Conservation (phyloP, 2,329 filamentous ascomycete genomes). For the Xenoacremonium recifei region DNA sequence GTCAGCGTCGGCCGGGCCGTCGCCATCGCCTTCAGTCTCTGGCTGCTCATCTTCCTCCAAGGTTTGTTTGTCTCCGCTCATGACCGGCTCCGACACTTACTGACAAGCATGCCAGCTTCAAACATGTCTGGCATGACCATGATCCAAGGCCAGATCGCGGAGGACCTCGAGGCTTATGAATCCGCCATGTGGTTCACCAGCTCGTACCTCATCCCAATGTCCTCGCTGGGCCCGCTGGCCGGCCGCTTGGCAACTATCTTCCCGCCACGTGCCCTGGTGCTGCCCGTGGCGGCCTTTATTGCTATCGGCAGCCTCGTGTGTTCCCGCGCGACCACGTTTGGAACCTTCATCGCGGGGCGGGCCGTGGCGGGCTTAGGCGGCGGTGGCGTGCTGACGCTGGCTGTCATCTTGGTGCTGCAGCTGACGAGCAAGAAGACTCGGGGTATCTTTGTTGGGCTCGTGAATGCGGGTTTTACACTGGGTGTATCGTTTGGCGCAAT, state of each 20-base stretch:
- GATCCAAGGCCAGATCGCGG: constrained; percentile 73
- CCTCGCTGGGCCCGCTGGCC: constrained; percentile 63
- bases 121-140: constrained; percentile 84
- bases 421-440: constrained; percentile 64
- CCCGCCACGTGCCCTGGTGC: constrained; percentile 63
- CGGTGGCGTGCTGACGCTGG: constrained; percentile 70
- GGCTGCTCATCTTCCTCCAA: constrained; percentile 28
- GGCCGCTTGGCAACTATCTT: constrained; percentile 76
- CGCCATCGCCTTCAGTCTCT: constrained; percentile 40
- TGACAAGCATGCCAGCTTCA: constrained; percentile 40
- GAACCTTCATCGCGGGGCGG: constrained; percentile 66
- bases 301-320: constrained; percentile 64
- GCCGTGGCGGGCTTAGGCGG: constrained; percentile 67
- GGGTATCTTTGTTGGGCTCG: constrained; percentile 70
- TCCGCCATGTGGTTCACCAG: constrained; percentile 79
- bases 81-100: background rate
- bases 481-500: constrained; percentile 72
- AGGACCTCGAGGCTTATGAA: constrained; percentile 71
- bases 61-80: constrained; percentile 14
- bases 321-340: constrained; percentile 56
- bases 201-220: constrained; percentile 65
- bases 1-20: constrained; percentile 34
- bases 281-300: constrained; percentile 58
- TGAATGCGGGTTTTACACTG: constrained; percentile 71
- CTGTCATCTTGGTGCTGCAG: constrained; percentile 75